phyloP scores from a whole-genome alignment of 2,329 filamentous ascomycete genomes.

The Blumeria graminis region DNA sequence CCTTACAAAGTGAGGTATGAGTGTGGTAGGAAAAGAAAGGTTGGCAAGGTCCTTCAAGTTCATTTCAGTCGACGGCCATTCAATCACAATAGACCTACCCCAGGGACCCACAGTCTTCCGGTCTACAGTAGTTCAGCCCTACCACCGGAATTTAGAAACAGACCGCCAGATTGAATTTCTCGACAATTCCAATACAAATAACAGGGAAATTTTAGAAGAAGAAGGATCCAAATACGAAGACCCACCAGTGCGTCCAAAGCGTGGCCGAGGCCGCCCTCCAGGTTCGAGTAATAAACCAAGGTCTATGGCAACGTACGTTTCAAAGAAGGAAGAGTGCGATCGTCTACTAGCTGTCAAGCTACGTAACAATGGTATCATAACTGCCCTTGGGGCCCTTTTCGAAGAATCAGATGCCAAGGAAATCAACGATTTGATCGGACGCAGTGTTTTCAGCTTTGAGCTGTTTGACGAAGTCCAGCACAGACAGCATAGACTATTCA shows the following conservation, averaged over 20 bases:
- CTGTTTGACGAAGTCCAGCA: not conserved
- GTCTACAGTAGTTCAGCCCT: not conserved
- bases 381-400: not conserved
- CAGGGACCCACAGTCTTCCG: not conserved
- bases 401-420: not conserved
- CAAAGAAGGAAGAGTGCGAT: not conserved
- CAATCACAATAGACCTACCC: not conserved
- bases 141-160: not conserved
- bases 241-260: not conserved
- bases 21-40: constrained; percentile 2
- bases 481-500: not conserved
- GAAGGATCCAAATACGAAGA: not conserved
- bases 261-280: not conserved
- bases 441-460: not conserved
- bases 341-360: not conserved
- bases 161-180: not conserved
- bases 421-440: not conserved
- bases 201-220: not conserved
- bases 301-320: not conserved
- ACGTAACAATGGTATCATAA: not conserved
- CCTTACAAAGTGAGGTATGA: not conserved
- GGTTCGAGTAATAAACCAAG: not conserved
- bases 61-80: not conserved
- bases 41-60: not conserved
- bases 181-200: not conserved